Base-by-base conservation (phyloP, 2,329 filamentous ascomycete species). In the Penicillium sclerotiorum region DNA sequence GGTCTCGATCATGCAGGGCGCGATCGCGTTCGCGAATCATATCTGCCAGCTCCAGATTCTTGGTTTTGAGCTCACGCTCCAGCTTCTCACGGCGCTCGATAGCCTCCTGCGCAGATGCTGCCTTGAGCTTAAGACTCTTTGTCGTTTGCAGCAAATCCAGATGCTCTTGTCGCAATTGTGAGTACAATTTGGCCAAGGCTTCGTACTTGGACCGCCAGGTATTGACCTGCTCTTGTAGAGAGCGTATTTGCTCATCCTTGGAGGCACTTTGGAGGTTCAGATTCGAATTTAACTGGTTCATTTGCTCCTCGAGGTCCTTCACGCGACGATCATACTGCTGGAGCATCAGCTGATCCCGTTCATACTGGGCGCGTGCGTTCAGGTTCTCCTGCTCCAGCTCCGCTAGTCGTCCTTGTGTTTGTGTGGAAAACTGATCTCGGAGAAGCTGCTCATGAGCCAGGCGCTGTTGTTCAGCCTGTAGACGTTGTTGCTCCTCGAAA, bases 121-220 rank as follows among this genome's bases (percentile, higher is more conserved):
- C 94, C 79, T 97, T 99, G 56, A 97, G 81, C 71, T 97, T 95
- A 30, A 96, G 89, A 6, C 86, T 81, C 80, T 99, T 99, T 76
- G 96, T 97, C 68, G 95, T 97, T 67, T 96, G 90, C 37, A 99
- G 78, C 12, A 99, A 82, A 65, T 97, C 93, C 25, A 99, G 79
- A 75, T 99, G 94, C 72, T 99, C 94, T 59, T 94, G 88, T 45
- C 94, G 88, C 54, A 99, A 79, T 73, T 99, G 94, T 7, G 93
- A 96, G 74, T 99, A 99, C 12, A 99, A 81, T 76, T 97, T 99
- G 20, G 94, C 94, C 42, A 99, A 77, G 1, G 93, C 89, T 71
- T 99, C 94, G 66, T 99, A 99, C 73, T 99, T 99, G 45, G 89
- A 88, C 50, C 94, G 83, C 94, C 94, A 99, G 0, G 92, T 96